phyloP scores from a whole-genome alignment of 179 eudicot species.

The Gypsophila paniculata region DNA sequence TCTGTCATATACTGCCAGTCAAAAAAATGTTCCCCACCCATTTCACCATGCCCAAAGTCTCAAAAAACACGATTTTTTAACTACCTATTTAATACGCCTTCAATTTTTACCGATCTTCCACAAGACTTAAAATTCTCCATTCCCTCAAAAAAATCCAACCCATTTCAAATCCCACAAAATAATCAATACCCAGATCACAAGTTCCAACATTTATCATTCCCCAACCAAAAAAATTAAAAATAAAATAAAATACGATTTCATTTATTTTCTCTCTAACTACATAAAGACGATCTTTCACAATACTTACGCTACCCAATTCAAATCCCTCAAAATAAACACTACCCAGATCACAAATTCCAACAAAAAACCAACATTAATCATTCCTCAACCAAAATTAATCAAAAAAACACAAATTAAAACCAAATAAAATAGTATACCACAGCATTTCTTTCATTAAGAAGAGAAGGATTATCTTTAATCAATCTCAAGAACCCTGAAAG shows the following conservation, averaged over 20 bases:
- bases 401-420: conserved; percentile 5
- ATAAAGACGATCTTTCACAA: too few relatives aligned
- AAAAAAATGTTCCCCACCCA: neutral
- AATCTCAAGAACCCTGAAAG: conserved; percentile 47
- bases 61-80: too few relatives aligned
- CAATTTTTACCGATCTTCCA: too few relatives aligned
- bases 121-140: neutral
- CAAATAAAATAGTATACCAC: conserved; percentile 44
- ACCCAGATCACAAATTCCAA: too few relatives aligned
- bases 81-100: too few relatives aligned
- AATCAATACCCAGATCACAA: conserved; percentile 12
- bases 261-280: too few relatives aligned
- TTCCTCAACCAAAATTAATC: neutral
- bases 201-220: neutral
- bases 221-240: too few relatives aligned
- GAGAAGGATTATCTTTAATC: conserved; percentile 61
- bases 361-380: neutral
- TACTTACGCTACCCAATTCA: too few relatives aligned
- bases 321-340: too few relatives aligned
- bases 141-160: conserved; percentile 2
- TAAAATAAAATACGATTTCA: too few relatives aligned
- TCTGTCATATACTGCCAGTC: neutral
- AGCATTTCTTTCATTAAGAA: conserved; percentile 82
- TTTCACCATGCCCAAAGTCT: neutral
- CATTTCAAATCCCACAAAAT: conserved; percentile 9